Evolutionary conservation across 192 early-diverging fungal genomes (phyloP).

Genomic region (Podochytrium sp.): DNA sequence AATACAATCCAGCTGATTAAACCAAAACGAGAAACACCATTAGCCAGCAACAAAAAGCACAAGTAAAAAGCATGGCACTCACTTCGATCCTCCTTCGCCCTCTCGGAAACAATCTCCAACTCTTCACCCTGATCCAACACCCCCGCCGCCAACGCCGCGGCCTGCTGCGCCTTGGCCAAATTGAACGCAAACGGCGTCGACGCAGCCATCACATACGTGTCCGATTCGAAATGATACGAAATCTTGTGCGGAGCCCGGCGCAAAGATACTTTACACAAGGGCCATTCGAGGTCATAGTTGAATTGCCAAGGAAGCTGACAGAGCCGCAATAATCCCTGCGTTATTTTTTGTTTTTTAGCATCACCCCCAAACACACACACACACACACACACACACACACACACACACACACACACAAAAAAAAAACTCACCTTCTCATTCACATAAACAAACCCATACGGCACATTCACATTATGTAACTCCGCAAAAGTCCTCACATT

Average conservation of each 20-base stretch:
- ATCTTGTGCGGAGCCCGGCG: slow-evolving; percentile 75
- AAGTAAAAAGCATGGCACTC: slow-evolving; percentile 14
- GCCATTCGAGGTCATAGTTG: slow-evolving; percentile 75
- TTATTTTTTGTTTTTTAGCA: too few species aligned
- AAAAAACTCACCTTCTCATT: slow-evolving; percentile 62
- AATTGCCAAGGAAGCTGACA: slow-evolving; percentile 70
- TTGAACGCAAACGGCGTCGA: slow-evolving; percentile 67
- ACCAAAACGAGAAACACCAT: slow-evolving; percentile 14
- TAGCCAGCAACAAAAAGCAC: neutral
- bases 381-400: neutral
- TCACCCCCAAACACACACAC: neutral
- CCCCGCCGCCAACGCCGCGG: slow-evolving; percentile 56
- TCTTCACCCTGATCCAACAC: slow-evolving; percentile 66
- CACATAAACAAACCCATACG: slow-evolving; percentile 75
- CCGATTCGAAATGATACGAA: slow-evolving; percentile 79
- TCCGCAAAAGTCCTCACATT: slow-evolving; percentile 69
- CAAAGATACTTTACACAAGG: slow-evolving; percentile 71
- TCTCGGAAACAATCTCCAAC: slow-evolving; percentile 31
- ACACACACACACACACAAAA: neutral
- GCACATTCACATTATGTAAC: slow-evolving; percentile 78
- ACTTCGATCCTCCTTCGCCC: slow-evolving; percentile 46
- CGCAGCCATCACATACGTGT: slow-evolving; percentile 80
- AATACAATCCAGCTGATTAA: slow-evolving; percentile 47
- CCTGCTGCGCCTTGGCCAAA: slow-evolving; percentile 65
- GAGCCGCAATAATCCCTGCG: slow-evolving; percentile 68